phyloP scores from a whole-genome alignment of 306 rosid genomes.

The Corylus americana region DNA sequence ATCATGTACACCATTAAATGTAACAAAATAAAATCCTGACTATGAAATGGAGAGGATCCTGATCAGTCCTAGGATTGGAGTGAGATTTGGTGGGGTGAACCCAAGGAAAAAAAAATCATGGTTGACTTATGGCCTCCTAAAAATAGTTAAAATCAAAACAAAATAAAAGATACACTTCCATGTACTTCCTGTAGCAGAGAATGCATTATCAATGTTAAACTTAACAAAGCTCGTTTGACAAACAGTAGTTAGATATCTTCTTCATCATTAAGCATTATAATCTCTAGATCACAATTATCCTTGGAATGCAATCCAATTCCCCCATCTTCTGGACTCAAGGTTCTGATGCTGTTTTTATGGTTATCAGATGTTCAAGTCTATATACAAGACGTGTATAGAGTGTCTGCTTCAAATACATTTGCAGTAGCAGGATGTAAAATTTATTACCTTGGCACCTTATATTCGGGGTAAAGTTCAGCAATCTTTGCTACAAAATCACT shows the following conservation, averaged over 20 bases:
- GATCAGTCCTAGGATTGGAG: not conserved
- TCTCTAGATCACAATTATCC: not conserved
- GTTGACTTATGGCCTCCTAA: too few relatives aligned
- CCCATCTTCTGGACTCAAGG: not conserved
- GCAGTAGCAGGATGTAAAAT: constrained; percentile 6
- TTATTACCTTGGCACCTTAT: constrained; percentile 61
- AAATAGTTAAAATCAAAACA: not conserved
- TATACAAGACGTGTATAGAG: not conserved
- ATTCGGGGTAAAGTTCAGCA: constrained; percentile 79
- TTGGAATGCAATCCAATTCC: not conserved
- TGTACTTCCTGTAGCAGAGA: not conserved
- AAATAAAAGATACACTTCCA: not conserved
- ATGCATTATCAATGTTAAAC: not conserved
- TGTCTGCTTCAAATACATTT: not conserved
- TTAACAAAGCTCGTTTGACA: not conserved
- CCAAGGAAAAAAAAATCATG: too few relatives aligned
- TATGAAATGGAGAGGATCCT: too few relatives aligned
- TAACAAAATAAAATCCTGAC: too few relatives aligned
- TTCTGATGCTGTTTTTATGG: not conserved
- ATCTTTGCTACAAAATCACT: constrained; percentile 78
- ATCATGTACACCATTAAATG: too few relatives aligned
- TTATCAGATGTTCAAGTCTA: not conserved
- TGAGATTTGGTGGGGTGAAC: not conserved
- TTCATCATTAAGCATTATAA: not conserved
- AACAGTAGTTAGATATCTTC: not conserved